phyloP scores from a whole-genome alignment of 2,329 filamentous ascomycete species.

The Alternaria sp. region DNA sequence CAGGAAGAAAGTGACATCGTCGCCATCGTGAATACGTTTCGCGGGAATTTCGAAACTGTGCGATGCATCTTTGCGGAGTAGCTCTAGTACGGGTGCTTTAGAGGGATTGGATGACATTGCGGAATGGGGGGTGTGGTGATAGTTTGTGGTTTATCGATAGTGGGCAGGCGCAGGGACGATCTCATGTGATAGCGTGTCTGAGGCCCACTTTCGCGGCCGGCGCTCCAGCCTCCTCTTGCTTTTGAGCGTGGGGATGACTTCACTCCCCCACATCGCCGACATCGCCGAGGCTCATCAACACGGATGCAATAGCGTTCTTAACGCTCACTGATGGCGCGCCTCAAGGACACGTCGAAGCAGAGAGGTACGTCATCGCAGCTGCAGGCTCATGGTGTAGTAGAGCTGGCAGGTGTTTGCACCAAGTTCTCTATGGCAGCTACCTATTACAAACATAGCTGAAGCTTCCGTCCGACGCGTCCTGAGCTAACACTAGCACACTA shows the following conservation, averaged over 20 bases:
- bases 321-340: constrained; percentile 21
- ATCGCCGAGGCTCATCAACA: constrained; percentile 1
- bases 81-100: constrained; percentile 30
- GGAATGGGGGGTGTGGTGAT: constrained; percentile 12
- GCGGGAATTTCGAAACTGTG: constrained; percentile 69
- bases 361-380: constrained; percentile 3
- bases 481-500: background rate
- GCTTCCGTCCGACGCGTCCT: background rate
- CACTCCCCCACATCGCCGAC: constrained; percentile 11
- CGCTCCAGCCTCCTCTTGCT: constrained; percentile 4
- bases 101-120: constrained; percentile 35
- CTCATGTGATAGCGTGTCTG: constrained; percentile 33
- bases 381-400: background rate
- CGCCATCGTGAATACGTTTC: constrained; percentile 86
- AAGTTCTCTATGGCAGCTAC: background rate
- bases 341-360: constrained; percentile 12
- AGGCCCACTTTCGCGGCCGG: constrained; percentile 11
- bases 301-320: background rate
- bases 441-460: background rate
- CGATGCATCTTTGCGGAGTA: constrained; percentile 30
- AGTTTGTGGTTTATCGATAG: constrained; percentile 6
- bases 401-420: background rate
- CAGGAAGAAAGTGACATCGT: constrained; percentile 84
- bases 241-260: constrained; percentile 10
- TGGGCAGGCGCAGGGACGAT: constrained; percentile 6